These are phyloP conservation scores for Calendula officinalis DNA, from an alignment of 129 eudicot genomes.

Conservation along the genomic window DNA sequence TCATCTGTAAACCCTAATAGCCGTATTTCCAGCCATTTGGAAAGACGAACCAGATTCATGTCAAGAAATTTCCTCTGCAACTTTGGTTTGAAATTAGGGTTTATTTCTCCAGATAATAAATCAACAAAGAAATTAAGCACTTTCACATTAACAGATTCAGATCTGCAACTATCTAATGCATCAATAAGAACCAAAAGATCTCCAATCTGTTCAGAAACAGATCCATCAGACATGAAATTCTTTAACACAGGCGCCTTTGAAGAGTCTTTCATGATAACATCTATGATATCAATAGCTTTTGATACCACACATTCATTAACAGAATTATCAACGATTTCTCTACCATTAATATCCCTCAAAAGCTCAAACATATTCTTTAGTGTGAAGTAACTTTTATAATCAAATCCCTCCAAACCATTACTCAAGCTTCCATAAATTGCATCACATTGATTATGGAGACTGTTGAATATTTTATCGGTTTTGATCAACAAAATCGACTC, in stretches of 20 bases:
- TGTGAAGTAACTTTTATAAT: conserved; percentile 51
- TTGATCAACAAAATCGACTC: conserved; percentile 55
- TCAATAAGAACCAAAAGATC: conserved; percentile 73
- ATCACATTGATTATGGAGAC: conserved; percentile 62
- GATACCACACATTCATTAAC: conserved; percentile 53
- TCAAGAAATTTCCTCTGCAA: conserved; percentile 62
- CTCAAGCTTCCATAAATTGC: conserved; percentile 46
- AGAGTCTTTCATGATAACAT: conserved; percentile 55
- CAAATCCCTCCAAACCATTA: conserved; percentile 55
- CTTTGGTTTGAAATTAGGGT: conserved; percentile 44
- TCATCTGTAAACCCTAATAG: conserved; percentile 57
- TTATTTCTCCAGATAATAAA: conserved; percentile 53
- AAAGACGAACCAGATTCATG: conserved; percentile 62
- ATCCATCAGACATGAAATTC: conserved; percentile 53
- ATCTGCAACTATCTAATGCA: conserved; percentile 61
- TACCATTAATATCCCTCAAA: conserved; percentile 39
- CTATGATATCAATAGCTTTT: conserved; percentile 57
- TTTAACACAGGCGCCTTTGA: conserved; percentile 40
- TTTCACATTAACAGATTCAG: conserved; percentile 68
- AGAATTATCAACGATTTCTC: conserved; percentile 40
- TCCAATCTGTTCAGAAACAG: conserved; percentile 45
- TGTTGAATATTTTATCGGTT: conserved; percentile 60
- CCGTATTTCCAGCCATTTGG: conserved; percentile 91
- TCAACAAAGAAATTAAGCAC: conserved; percentile 81
- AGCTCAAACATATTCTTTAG: conserved; percentile 68